Conservation (phyloP, 352 stramenopile genomes). For the Aphanomyces stellatus region DNA sequence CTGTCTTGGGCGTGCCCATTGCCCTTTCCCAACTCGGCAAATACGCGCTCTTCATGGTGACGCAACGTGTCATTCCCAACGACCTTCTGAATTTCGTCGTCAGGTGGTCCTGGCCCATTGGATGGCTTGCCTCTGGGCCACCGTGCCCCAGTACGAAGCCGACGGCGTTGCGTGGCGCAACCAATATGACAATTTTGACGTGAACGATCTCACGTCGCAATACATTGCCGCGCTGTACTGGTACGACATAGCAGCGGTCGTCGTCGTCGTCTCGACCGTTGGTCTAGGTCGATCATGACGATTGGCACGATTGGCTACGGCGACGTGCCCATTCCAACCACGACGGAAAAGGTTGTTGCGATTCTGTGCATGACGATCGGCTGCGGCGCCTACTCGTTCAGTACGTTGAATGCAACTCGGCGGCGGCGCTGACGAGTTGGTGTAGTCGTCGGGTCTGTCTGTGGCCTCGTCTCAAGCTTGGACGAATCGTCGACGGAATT, state of each 20-base stretch:
- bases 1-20: neutral
- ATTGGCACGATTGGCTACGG: conserved; percentile 14
- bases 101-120: conserved; percentile 4
- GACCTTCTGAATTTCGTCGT: neutral
- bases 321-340: neutral
- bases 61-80: neutral
- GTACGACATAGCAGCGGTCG: too few species aligned
- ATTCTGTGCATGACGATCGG: conserved; percentile 10
- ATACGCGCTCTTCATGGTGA: conserved; percentile 2
- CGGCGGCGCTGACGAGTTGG: neutral
- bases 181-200: neutral
- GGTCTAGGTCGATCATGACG: conserved; percentile 2
- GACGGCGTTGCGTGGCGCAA: neutral
- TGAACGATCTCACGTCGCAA: neutral
- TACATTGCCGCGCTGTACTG: conserved; percentile 12
- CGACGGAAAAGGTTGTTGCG: neutral
- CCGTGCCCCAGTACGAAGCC: conserved; percentile 2
- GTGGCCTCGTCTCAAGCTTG: conserved; percentile 8
- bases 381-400: conserved; percentile 6
- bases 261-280: too few species aligned
- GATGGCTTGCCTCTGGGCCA: conserved; percentile 14
- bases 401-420: neutral
- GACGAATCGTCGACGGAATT: conserved; percentile 14
- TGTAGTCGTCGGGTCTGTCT: conserved; percentile 8
- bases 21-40: conserved; percentile 6